Evolutionary conservation across 495 filamentous ascomycete species (phyloP), one percentile per base, ranked within the genome.

Genomic region (Durotheca rogersii): DNA sequence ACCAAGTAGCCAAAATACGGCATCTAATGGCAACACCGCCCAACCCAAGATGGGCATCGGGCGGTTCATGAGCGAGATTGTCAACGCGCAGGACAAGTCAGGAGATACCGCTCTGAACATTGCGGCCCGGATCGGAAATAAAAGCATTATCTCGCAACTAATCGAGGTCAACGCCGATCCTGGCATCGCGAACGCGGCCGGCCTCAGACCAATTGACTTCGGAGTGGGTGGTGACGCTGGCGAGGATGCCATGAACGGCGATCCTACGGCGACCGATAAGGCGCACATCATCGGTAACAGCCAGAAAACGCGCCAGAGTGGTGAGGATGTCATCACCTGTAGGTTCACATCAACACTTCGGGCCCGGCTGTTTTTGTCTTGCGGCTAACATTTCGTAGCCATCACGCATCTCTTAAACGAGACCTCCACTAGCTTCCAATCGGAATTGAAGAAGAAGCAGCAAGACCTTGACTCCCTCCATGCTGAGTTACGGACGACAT

Each of bases 91-190:
- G 40, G 93, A 98, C 67, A 86, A 88, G 53, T 84, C 86, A 41
- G 93, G 93, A 3, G 95, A 98, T 60, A 97, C 93, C 7, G 94
- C 94, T 15, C 74, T 98, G 31, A 95, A 95, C 60, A 82, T 96
- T 58, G 94, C 92, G 19, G 90, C 93, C 0, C 79, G 92, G 21
- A 89, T 95, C 38, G 86, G 90, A 21, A 96, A 93, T 62, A 79
- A 83, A 33, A 90, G 85, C 46, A 95, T 98, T 42, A 90, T 96
- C 29, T 87, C 88, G 19, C 93, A 97, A 60, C 75, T 98, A 32
- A 68, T 96, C 7, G 93, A 98, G 69, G 89, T 98, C 25, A 87
- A 90, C 31, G 93, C 91, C 0, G 90, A 96, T 68, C 82, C 90
- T 15, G 79, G 83, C 31, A 91, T 98, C 60, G 79, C 90, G 0